Percentiles rank a stretch among this genome's conserved stretches.
Evolutionary conservation across 108 stramenopile species (phyloP).

Genomic region (Cylindrotheca fusiformis): DNA sequence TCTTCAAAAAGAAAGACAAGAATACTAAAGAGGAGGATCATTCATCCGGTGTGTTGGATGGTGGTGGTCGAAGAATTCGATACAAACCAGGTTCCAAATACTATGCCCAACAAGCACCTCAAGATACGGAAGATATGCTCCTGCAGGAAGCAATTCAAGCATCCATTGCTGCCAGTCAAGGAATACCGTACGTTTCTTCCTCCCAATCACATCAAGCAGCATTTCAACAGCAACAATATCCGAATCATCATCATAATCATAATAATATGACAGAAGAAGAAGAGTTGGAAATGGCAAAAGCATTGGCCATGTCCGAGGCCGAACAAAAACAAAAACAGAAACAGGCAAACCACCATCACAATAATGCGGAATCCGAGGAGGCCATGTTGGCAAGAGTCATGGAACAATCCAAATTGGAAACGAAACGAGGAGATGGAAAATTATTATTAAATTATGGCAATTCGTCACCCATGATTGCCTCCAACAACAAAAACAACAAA

Average conservation of each 20-base stretch:
- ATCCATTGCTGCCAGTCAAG: slow-evolving; percentile 19
- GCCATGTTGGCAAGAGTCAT: slow-evolving; percentile 19
- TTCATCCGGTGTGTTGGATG: background rate
- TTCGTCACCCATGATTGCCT: background rate
- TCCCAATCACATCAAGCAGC: background rate
- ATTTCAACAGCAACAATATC: background rate
- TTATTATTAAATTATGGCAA: background rate
- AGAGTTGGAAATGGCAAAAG: slow-evolving; percentile 19
- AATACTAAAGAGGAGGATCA: too few species aligned
- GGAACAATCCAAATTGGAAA: slow-evolving; percentile 26
- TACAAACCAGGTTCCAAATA: slow-evolving; percentile 27
- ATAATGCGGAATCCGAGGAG: slow-evolving; percentile 16
- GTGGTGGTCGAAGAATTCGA: slow-evolving; percentile 13
- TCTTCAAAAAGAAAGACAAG: slow-evolving; percentile 16
- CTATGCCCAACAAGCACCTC: background rate
- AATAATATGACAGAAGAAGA: background rate
- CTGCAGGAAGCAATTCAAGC: slow-evolving; percentile 29
- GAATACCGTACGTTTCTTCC: slow-evolving; percentile 3
- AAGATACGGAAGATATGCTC: slow-evolving; percentile 10
- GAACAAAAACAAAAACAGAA: slow-evolving; percentile 6
- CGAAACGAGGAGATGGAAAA: slow-evolving; percentile 5
- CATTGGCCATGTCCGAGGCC: slow-evolving; percentile 45
- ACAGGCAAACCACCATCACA: too few species aligned
- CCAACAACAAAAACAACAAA: background rate
- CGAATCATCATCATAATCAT: too few species aligned